These are phyloP conservation scores for Suillus cothurnatus DNA, from an alignment of 768 basidiomycete species.

Conservation along the genomic window DNA sequence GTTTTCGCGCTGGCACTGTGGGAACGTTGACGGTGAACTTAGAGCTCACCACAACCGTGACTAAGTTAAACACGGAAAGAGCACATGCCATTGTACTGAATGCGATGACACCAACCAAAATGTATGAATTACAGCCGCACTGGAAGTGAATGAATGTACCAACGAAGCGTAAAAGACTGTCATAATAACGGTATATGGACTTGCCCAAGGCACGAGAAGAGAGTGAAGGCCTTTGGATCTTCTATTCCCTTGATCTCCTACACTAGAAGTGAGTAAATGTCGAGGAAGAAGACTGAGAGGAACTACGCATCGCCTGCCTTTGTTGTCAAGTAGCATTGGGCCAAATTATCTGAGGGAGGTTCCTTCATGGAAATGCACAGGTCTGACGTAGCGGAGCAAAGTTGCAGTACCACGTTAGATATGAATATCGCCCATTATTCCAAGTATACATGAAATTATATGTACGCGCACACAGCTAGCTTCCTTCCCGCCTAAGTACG, in stretches of 20 bases:
- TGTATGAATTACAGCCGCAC: not conserved
- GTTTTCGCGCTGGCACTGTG: no score
- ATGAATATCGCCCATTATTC: not conserved
- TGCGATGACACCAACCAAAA: not conserved
- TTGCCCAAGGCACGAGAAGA: constrained; percentile 81
- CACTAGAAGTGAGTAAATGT: constrained; percentile 9
- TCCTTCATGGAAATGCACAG: constrained; percentile 42
- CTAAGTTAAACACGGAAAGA: not conserved
- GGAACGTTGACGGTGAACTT: no score
- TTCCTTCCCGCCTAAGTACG: not conserved
- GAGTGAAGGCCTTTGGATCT: constrained; percentile 74
- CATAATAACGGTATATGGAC: constrained; percentile 10
- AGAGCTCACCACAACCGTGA: no score
- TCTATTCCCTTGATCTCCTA: constrained; percentile 87
- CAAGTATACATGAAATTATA: not conserved
- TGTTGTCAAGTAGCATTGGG: constrained; percentile 74
- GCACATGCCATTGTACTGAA: not conserved
- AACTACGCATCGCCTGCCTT: constrained; percentile 79
- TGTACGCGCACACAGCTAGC: not conserved
- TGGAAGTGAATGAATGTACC: no score
- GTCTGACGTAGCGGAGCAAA: no score
- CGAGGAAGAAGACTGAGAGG: not conserved
- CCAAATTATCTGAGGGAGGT: constrained; percentile 63
- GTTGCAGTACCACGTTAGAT: not conserved
- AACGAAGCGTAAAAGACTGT: constrained; percentile 11